phyloP scores from a whole-genome alignment of 2,329 filamentous ascomycete genomes.

The Nectriaceae sp. region DNA sequence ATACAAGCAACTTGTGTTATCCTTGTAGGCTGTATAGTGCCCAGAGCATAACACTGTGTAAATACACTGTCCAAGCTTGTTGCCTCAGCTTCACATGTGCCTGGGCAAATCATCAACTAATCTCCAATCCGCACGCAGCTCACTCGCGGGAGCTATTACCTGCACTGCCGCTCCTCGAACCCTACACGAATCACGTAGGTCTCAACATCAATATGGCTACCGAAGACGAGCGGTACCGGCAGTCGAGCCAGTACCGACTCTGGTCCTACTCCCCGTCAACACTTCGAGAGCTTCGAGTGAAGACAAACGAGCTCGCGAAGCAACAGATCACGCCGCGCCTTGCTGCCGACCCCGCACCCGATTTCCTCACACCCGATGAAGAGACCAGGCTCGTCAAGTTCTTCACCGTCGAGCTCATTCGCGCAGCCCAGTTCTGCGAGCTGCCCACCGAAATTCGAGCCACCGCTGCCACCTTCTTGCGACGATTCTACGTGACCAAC shows the following conservation, averaged over 20 bases:
- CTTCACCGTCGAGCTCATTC: constrained; percentile 64
- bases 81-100: no score
- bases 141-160: no score
- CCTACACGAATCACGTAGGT: no score
- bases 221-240: constrained; percentile 89
- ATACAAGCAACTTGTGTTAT: no score
- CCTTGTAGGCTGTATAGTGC: no score
- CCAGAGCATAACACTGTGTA: no score
- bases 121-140: no score
- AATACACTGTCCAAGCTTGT: no score
- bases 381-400: constrained; percentile 80
- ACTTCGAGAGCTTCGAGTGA: constrained; percentile 70
- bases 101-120: no score
- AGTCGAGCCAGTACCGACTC: constrained; percentile 85
- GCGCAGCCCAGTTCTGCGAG: constrained; percentile 56
- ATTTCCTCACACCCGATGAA: constrained; percentile 81
- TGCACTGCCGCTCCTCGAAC: no score
- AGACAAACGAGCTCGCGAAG: constrained; percentile 76
- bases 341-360: constrained; percentile 60
- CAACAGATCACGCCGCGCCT: constrained; percentile 59
- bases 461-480: constrained; percentile 86
- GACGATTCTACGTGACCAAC: constrained; percentile 94
- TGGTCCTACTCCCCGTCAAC: constrained; percentile 87
- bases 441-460: constrained; percentile 52
- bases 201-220: constrained; percentile 69